Evolutionary conservation across 768 basidiomycete genomes (phyloP).

Genomic region (Gelatoporia subvermispora): DNA sequence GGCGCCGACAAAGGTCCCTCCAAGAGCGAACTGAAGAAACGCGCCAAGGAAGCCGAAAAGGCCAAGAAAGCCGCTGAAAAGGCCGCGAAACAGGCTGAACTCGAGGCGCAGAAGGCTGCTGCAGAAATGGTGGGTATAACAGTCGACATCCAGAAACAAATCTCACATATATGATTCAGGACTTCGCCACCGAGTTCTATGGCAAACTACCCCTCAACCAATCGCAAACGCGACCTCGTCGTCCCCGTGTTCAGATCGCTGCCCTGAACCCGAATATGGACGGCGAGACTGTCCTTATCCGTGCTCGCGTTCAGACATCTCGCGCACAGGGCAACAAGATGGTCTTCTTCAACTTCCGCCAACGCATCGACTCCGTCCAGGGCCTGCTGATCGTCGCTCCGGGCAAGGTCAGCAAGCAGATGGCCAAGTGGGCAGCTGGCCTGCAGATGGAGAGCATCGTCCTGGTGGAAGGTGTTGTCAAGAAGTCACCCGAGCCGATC

Average conservation of each 20-base stretch:
- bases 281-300: conserved; percentile 74
- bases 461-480: conserved; percentile 79
- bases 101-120: conserved; percentile 60
- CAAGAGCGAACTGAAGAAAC: conserved; percentile 89
- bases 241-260: conserved; percentile 58
- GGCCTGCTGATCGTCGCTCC: conserved; percentile 70
- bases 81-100: conserved; percentile 72
- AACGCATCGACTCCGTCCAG: conserved; percentile 83
- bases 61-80: conserved; percentile 85
- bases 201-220: conserved; percentile 88
- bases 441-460: conserved; percentile 87
- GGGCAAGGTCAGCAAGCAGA: conserved; percentile 87
- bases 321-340: conserved; percentile 94
- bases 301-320: conserved; percentile 87
- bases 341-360: conserved; percentile 90
- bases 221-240: conserved; percentile 71
- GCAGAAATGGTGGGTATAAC: conserved; percentile 47
- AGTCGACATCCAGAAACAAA: conserved; percentile 13
- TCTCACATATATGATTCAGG: conserved; percentile 37
- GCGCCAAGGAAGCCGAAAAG: conserved; percentile 87
- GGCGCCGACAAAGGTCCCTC: conserved; percentile 49
- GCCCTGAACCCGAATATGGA: conserved; percentile 56
- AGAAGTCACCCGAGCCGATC: conserved; percentile 76
- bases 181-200: conserved; percentile 75
- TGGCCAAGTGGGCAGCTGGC: conserved; percentile 87